These are phyloP conservation scores for Lactarius hengduanensis DNA, from an alignment of 768 basidiomycete species.

Conservation along the genomic window DNA sequence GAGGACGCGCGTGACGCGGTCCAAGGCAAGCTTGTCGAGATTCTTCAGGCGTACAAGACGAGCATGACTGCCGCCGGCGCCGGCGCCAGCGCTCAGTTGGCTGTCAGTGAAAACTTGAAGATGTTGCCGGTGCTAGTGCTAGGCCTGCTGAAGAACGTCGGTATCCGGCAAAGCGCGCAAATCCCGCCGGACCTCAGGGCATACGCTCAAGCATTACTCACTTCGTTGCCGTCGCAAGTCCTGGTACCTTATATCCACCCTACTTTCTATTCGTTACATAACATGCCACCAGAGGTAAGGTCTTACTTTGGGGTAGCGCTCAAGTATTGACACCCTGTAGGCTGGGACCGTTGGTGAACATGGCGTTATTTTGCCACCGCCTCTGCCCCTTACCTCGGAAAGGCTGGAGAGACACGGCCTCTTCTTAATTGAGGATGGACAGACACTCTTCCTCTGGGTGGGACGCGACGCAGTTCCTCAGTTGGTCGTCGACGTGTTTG, in stretches of 20 bases:
- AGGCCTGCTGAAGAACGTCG: conserved; percentile 94
- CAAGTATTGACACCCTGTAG: conserved; percentile 39
- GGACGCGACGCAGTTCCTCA: conserved; percentile 99
- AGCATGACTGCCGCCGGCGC: conserved; percentile 94
- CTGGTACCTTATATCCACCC: conserved; percentile 95
- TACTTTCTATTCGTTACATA: conserved; percentile 92
- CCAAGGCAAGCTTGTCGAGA: conserved; percentile 79
- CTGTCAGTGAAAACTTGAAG: conserved; percentile 91
- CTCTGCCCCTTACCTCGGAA: conserved; percentile 92
- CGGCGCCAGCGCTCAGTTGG: conserved; percentile 91
- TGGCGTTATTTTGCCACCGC: conserved; percentile 84
- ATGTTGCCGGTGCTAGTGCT: conserved; percentile 89
- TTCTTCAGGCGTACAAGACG: conserved; percentile 86
- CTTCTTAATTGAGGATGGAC: conserved; percentile 95
- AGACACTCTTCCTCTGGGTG: conserved; percentile 97
- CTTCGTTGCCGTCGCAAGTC: conserved; percentile 86
- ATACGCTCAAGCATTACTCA: conserved; percentile 90
- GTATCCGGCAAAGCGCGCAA: conserved; percentile 91
- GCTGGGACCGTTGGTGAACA: conserved; percentile 89
- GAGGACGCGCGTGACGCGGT: conserved; percentile 89
- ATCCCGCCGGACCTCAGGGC: conserved; percentile 96
- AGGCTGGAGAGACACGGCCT: conserved; percentile 92
- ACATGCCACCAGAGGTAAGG: conserved; percentile 87
- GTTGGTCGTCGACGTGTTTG: conserved; percentile 91
- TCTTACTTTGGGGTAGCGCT: not conserved